Evolutionary conservation across 768 basidiomycete genomes (phyloP), one percentile per base, ranked within the genome.

Genomic region (Amyloporia xantha): DNA sequence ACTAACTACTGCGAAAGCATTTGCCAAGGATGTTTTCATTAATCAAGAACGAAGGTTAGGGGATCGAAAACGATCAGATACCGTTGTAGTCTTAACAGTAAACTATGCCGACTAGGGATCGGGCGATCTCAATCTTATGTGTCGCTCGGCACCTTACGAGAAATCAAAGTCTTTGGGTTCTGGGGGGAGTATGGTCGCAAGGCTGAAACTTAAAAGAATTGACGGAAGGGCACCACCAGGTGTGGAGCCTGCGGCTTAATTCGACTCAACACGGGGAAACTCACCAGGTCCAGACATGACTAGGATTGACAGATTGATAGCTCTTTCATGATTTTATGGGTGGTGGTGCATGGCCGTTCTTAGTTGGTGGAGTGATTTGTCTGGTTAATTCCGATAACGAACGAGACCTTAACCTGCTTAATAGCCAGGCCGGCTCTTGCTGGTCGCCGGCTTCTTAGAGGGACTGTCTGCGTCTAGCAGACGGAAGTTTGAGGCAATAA

Each of bases 321-420:
- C 81, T 83, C 82, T 84, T 83, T 83, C 79, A 75, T 79, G 80
- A 82, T 81, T 81, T 78, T 77, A 79, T 84, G 81, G 82, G 81
- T 84, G 82, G 82, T 84, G 81, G 82, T 85, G 82, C 82, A 85
- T 85, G 82, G 83, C 82, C 80, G 77, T 85, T 85, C 82, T 84
- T 85, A 84, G 82, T 85, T 85, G 77, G 41, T 42, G 84, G 84
- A 88, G 85, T 86, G 86, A 88, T 87, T 88, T 88, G 86, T 89
- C 87, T 88, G 86, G 85, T 87, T 88, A 87, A 89, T 87, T 87
- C 83, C 79, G 84, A 88, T 87, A 86, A 86, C 79, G 81, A 88
- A 86, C 78, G 84, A 88, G 84, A 88, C 86, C 82, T 85, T 84
- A 81, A 82, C 82, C 82, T 86, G 84, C 86, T 86, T 84, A 87